Percentiles rank a stretch among this genome's conserved stretches.
Conservation (phyloP, 2,329 filamentous ascomycete genomes). For the Cryphonectria naterciae region DNA sequence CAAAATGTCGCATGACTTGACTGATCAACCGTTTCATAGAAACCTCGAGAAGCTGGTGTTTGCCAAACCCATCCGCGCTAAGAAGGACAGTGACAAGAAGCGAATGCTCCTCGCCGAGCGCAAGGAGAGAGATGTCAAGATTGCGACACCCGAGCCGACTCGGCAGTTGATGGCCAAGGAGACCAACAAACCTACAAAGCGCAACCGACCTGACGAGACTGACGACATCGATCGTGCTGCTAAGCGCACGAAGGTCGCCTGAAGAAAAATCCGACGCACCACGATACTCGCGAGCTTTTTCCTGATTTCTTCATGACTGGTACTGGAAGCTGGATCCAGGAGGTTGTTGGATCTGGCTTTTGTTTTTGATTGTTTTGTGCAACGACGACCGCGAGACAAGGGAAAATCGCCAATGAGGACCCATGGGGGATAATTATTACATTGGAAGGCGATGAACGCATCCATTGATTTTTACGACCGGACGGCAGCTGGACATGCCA, state of each 20-base stretch:
- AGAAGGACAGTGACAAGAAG: neutral
- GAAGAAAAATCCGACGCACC: neutral
- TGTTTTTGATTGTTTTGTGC: neutral
- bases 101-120: neutral
- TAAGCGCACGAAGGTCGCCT: constrained; percentile 1
- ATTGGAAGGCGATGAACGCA: neutral
- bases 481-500: neutral
- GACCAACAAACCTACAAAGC: neutral
- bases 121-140: neutral
- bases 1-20: neutral
- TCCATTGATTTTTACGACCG: neutral
- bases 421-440: neutral
- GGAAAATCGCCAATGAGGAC: neutral
- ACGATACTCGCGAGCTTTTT: neutral
- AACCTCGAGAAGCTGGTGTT: neutral
- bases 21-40: neutral
- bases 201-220: neutral
- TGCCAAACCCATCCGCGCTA: neutral
- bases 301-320: no score
- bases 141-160: neutral
- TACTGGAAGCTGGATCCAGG: neutral
- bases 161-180: neutral
- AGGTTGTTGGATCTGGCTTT: neutral
- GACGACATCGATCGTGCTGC: neutral
- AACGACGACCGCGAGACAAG: neutral